Percentiles rank a stretch among this genome's conserved stretches.
phyloP scores from a whole-genome alignment of 1,284 basidiomycete genomes.

The Erythrobasidium hasegawianum region DNA sequence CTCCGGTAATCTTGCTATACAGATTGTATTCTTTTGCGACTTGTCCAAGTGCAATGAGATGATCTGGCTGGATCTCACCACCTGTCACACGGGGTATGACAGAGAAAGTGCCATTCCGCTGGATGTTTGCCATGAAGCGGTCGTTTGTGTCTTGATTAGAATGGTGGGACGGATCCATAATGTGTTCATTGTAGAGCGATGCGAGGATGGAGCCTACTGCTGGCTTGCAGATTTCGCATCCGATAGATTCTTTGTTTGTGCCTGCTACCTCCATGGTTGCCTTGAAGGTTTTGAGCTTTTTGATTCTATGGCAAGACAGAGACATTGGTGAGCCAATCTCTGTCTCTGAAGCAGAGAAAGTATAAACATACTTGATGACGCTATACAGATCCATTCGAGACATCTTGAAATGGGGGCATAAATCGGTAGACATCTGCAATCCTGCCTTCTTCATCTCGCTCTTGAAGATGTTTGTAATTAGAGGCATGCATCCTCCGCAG shows the following conservation, averaged over 20 bases:
- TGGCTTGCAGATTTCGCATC: slow-evolving; percentile 72
- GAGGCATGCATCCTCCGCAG: slow-evolving; percentile 67
- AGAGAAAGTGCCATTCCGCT: slow-evolving; percentile 68
- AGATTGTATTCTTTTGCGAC: slow-evolving; percentile 67
- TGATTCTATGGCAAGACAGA: slow-evolving; percentile 50
- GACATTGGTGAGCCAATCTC: no score
- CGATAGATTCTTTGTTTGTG: slow-evolving; percentile 56
- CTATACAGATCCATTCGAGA: slow-evolving; percentile 66
- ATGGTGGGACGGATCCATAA: slow-evolving; percentile 52
- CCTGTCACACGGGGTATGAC: slow-evolving; percentile 68
- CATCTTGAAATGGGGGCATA: slow-evolving; percentile 68
- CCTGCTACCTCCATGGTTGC: slow-evolving; percentile 60
- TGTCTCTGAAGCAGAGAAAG: no score
- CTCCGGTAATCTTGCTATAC: slow-evolving; percentile 66
- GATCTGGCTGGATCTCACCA: slow-evolving; percentile 66
- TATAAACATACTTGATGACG: slow-evolving; percentile 55
- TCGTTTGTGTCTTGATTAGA: slow-evolving; percentile 62
- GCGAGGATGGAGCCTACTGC: slow-evolving; percentile 66
- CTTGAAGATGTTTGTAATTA: slow-evolving; percentile 59
- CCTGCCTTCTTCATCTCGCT: slow-evolving; percentile 68
- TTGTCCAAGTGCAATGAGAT: slow-evolving; percentile 64
- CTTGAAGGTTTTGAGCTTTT: slow-evolving; percentile 59
- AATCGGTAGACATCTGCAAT: slow-evolving; percentile 59
- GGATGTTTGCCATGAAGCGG: slow-evolving; percentile 68
- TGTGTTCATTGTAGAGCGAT: slow-evolving; percentile 64